Percentiles rank a stretch among this genome's conserved stretches.
phyloP scores from a whole-genome alignment of 2,329 filamentous ascomycete species.

The Sporothrix phasma region DNA sequence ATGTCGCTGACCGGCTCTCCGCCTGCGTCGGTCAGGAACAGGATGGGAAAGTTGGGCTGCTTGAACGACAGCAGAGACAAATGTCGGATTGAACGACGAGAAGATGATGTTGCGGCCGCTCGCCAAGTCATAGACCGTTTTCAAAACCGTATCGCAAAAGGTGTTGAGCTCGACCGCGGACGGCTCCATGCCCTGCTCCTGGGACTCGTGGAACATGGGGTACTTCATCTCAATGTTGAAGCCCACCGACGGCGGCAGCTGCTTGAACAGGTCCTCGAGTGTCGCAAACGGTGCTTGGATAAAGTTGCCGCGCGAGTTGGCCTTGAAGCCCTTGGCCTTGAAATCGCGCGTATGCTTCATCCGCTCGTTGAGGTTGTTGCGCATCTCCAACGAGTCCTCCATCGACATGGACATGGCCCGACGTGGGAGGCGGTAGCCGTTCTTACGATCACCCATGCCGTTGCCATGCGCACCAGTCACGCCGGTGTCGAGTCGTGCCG shows the following conservation, averaged over 20 bases:
- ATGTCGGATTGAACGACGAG: constrained; percentile 95
- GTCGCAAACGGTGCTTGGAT: constrained; percentile 96
- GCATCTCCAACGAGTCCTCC: constrained; percentile 20
- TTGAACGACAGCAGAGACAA: constrained; percentile 91
- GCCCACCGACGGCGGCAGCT: constrained; percentile 70
- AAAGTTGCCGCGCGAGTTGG: constrained; percentile 84
- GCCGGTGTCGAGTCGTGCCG: constrained; percentile 13
- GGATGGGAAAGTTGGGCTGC: constrained; percentile 88
- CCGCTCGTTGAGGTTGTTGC: constrained; percentile 52
- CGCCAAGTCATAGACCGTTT: constrained; percentile 79
- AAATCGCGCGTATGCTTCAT: constrained; percentile 98
- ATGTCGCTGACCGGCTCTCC: constrained; percentile 76
- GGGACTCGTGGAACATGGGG: constrained; percentile 91
- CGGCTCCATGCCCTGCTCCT: constrained; percentile 93
- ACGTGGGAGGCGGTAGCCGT: constrained; percentile 26
- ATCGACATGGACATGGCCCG: constrained; percentile 48
- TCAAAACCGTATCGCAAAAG: constrained; percentile 87
- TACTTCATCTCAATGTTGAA: constrained; percentile 99
- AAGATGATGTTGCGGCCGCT: constrained; percentile 87
- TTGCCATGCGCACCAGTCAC: constrained; percentile 19
- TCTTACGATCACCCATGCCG: background rate
- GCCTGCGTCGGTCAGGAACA: constrained; percentile 89
- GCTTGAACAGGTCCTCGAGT: constrained; percentile 81
- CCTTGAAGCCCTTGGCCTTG: constrained; percentile 91
- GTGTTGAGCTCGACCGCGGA: constrained; percentile 93